phyloP scores from a whole-genome alignment of 768 basidiomycete species.

The Macrolepiota dolichaula region DNA sequence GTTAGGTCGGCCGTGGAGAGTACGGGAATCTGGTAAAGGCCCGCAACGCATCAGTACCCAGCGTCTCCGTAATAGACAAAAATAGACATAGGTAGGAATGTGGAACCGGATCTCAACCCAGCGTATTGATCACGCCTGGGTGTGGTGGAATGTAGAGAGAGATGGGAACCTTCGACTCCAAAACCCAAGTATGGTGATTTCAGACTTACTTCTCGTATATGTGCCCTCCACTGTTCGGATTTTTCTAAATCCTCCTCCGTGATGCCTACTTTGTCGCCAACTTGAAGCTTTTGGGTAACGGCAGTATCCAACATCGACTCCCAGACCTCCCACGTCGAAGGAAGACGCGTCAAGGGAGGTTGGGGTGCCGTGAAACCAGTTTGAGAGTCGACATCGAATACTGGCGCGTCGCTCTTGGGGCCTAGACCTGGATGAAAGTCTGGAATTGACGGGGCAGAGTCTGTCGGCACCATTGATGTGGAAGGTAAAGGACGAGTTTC shows the following conservation, averaged over 20 bases:
- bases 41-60: conserved; percentile 3
- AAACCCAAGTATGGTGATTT: background rate
- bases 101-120: background rate
- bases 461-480: background rate
- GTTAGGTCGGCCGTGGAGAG: conserved; percentile 43
- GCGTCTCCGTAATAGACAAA: background rate
- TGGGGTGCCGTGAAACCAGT: conserved; percentile 91
- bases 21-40: conserved; percentile 44
- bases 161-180: background rate
- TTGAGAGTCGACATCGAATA: conserved; percentile 89
- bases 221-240: conserved; percentile 52
- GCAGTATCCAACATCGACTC: conserved; percentile 58
- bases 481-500: background rate
- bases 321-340: conserved; percentile 66
- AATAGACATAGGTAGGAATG: background rate
- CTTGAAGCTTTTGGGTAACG: conserved; percentile 43
- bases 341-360: conserved; percentile 63
- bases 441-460: conserved; percentile 8
- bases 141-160: background rate
- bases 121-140: conserved; percentile 3
- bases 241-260: conserved; percentile 33
- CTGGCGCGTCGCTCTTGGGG: conserved; percentile 59
- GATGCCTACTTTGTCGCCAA: conserved; percentile 52
- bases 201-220: conserved; percentile 44
- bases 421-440: background rate